Evolutionary conservation across 306 rosid species (phyloP).

Genomic region (Gleditsia sinensis): DNA sequence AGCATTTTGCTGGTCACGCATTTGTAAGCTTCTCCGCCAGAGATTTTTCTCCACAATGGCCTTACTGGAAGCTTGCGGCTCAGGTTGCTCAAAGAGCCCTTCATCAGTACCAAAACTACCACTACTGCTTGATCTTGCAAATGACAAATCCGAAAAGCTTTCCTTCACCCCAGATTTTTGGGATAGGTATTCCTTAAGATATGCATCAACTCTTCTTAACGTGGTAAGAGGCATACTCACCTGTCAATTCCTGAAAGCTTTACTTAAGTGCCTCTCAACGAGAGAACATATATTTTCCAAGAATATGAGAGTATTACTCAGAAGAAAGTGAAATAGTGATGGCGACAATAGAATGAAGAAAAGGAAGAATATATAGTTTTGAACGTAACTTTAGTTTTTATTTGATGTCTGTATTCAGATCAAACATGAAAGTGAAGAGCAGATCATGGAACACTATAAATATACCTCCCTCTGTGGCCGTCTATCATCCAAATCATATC

Average conservation of each 20-base stretch:
- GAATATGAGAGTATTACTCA: background rate
- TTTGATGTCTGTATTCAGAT: conserved; percentile 5
- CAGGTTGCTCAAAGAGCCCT: conserved; percentile 88
- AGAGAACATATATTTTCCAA: conserved; percentile 12
- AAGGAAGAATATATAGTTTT: background rate
- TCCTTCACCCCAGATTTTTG: conserved; percentile 60
- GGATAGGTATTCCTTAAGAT: conserved; percentile 61
- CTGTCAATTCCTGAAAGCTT: conserved; percentile 59
- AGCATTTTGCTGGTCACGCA: conserved; percentile 70
- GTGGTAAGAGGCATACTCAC: conserved; percentile 63
- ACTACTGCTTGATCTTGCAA: conserved; percentile 71
- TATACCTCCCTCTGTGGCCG: conserved; percentile 94
- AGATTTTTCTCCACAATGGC: conserved; percentile 59
- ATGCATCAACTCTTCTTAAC: conserved; percentile 62
- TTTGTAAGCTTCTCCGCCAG: conserved; percentile 61
- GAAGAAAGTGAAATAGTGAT: background rate
- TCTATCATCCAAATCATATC: conserved; percentile 90
- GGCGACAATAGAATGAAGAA: background rate
- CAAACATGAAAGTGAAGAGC: conserved; percentile 2
- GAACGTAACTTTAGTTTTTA: conserved; percentile 7
- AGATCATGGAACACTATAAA: conserved; percentile 21
- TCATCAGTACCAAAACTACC: conserved; percentile 77
- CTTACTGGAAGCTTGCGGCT: conserved; percentile 63
- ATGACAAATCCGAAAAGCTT: conserved; percentile 53
- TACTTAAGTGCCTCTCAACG: conserved; percentile 25